phyloP scores from a whole-genome alignment of 2,329 filamentous ascomycete genomes.

The Penicillium psychrosexuale region DNA sequence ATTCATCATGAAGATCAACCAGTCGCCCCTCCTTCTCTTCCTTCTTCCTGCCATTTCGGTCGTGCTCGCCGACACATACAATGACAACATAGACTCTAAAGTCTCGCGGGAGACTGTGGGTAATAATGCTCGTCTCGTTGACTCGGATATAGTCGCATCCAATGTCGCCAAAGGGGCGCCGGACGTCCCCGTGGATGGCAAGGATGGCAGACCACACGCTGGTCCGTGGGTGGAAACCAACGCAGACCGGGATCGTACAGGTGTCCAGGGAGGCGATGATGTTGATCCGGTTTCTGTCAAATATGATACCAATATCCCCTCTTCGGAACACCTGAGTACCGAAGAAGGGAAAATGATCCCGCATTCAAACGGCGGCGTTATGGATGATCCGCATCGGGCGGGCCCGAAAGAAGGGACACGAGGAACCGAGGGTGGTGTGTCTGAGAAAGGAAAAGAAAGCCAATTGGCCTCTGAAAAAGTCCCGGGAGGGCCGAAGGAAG shows the following conservation, averaged over 20 bases:
- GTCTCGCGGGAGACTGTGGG: constrained; percentile 12
- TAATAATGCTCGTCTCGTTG: constrained; percentile 15
- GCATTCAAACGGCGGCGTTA: constrained; percentile 71
- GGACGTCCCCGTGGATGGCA: constrained; percentile 85
- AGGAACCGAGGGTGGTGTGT: constrained; percentile 85
- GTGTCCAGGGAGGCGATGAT: constrained; percentile 32
- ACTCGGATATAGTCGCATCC: constrained; percentile 17
- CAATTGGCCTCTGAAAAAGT: constrained; percentile 69
- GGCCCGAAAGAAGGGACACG: constrained; percentile 80
- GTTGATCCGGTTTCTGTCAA: constrained; percentile 33
- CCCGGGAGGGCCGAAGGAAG: constrained; percentile 81
- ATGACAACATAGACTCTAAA: constrained; percentile 14
- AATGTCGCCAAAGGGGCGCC: constrained; percentile 57
- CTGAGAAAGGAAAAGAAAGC: constrained; percentile 75
- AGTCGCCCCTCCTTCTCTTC: constrained; percentile 34
- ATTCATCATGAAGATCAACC: constrained; percentile 34
- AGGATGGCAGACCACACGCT: constrained; percentile 88
- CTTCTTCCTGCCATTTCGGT: constrained; percentile 35
- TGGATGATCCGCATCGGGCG: constrained; percentile 79
- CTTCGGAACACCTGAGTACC: constrained; percentile 40
- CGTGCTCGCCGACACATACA: constrained; percentile 22
- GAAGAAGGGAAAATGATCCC: constrained; percentile 45
- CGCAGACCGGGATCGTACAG: constrained; percentile 48
- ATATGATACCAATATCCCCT: constrained; percentile 23
- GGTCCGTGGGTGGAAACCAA: constrained; percentile 65